A percentile compares a stretch with the other conserved stretches of the same genome.
Conservation (phyloP, 2,329 filamentous ascomycete species). For the Dactylellina sp. region DNA sequence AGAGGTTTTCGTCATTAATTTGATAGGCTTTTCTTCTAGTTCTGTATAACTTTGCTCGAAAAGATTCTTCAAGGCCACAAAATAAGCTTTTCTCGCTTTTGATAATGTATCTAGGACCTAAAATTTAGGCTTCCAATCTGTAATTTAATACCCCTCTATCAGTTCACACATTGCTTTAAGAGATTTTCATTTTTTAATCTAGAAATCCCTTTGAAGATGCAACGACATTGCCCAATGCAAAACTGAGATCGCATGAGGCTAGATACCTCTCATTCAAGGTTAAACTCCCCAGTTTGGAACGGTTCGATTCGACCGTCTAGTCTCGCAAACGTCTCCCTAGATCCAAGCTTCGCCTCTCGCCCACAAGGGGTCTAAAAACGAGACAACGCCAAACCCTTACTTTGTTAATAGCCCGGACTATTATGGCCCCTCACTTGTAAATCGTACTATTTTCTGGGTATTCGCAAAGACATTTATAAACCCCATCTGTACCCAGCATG, state of each 20-base stretch:
- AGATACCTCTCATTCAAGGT: constrained; percentile 2
- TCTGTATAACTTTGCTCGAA: constrained; percentile 1
- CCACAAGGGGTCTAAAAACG: constrained; percentile 16
- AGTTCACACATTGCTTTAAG: neutral
- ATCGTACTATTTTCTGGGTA: neutral
- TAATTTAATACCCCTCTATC: constrained; percentile 2
- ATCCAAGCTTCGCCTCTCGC: constrained; percentile 23
- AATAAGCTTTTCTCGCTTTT: constrained; percentile 40
- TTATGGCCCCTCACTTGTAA: neutral
- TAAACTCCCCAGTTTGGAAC: constrained; percentile 25
- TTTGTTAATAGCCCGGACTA: neutral
- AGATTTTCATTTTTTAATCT: constrained; percentile 10
- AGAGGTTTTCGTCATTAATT: neutral
- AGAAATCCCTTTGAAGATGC: neutral
- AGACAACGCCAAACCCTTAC: constrained; percentile 17
- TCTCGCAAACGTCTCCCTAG: constrained; percentile 26
- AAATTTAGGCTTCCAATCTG: constrained; percentile 27
- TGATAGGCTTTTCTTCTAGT: neutral
- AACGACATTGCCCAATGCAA: neutral
- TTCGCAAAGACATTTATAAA: constrained; percentile 8
- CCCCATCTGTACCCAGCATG: constrained; percentile 3
- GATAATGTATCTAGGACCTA: constrained; percentile 15
- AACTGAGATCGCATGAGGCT: constrained; percentile 17
- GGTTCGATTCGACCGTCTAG: constrained; percentile 31
- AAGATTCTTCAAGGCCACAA: constrained; percentile 5